Evolutionary conservation across 331 rosid species (phyloP).

Genomic region (Arachis monticola): DNA sequence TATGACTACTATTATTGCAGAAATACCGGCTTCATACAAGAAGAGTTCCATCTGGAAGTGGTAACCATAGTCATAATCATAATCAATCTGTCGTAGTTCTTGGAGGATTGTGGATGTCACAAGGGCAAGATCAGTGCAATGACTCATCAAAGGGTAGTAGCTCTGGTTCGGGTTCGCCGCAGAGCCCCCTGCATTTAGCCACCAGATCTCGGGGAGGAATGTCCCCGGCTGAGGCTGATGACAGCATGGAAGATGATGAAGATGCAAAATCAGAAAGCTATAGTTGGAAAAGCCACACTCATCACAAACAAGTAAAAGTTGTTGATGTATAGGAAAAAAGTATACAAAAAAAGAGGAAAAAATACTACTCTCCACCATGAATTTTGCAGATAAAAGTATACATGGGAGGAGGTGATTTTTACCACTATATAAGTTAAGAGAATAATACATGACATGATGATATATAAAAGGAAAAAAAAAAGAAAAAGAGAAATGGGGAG

Average conservation of each 20-base stretch:
- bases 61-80: not conserved
- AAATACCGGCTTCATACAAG: constrained; percentile 95
- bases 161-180: constrained; percentile 92
- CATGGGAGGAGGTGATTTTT: constrained; percentile 58
- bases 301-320: constrained; percentile 55
- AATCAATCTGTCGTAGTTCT: constrained; percentile 67
- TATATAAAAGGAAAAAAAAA: constrained; percentile 30
- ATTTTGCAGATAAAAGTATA: constrained; percentile 78
- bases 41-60: constrained; percentile 61
- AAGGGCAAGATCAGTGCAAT: constrained; percentile 57
- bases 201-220: constrained; percentile 61
- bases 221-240: constrained; percentile 58
- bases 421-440: constrained; percentile 42
- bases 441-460: constrained; percentile 50
- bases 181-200: constrained; percentile 88
- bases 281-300: constrained; percentile 71
- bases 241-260: constrained; percentile 77
- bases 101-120: constrained; percentile 79
- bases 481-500: not conserved
- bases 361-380: constrained; percentile 64
- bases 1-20: constrained; percentile 50
- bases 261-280: constrained; percentile 81
- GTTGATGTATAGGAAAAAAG: constrained; percentile 64
- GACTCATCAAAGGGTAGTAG: constrained; percentile 78
- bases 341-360: too few relatives aligned